A percentile compares a stretch with the other conserved stretches of the same genome.
Conservation (phyloP, 352 stramenopile species). For the Aphanomyces stellatus region DNA sequence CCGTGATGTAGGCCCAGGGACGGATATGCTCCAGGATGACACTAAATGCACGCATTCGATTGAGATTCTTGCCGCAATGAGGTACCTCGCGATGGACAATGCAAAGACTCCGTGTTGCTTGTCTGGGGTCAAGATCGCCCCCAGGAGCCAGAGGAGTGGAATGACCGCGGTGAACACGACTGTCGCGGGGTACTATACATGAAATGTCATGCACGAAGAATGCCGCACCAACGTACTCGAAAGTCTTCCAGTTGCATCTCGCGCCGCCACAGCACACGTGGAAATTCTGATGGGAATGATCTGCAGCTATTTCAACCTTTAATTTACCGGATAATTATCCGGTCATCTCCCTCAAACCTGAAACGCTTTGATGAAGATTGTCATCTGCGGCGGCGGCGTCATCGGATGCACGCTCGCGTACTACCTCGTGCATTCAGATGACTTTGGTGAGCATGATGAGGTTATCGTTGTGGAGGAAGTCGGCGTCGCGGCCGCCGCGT, state of each 20-base stretch:
- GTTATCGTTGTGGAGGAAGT: slow-evolving; percentile 50
- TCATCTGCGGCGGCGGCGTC: slow-evolving; percentile 11
- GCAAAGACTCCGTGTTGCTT: slow-evolving; percentile 64
- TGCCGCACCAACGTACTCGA: not conserved
- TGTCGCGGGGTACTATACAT: slow-evolving; percentile 56
- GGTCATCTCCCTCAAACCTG: not conserved
- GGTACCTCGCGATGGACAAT: slow-evolving; percentile 70
- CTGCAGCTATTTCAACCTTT: not conserved
- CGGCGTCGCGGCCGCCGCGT: slow-evolving; percentile 50
- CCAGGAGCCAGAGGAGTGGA: slow-evolving; percentile 60
- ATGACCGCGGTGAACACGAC: slow-evolving; percentile 51
- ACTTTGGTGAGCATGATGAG: not conserved
- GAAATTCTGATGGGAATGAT: not conserved
- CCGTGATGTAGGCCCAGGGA: slow-evolving; percentile 78
- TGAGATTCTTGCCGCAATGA: not conserved
- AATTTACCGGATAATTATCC: not conserved
- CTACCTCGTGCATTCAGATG: not conserved
- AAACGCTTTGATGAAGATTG: slow-evolving; percentile 3
- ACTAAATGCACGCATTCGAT: slow-evolving; percentile 23
- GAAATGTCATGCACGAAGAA: slow-evolving; percentile 10
- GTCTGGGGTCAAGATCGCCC: slow-evolving; percentile 57
- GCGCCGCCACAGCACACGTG: not conserved
- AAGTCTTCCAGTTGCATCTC: not conserved
- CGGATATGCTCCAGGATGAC: slow-evolving; percentile 79
- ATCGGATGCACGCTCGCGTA: slow-evolving; percentile 16